Conservation (phyloP, 371 early-diverging fungal species). For the Syncephalastrum contaminatum region DNA sequence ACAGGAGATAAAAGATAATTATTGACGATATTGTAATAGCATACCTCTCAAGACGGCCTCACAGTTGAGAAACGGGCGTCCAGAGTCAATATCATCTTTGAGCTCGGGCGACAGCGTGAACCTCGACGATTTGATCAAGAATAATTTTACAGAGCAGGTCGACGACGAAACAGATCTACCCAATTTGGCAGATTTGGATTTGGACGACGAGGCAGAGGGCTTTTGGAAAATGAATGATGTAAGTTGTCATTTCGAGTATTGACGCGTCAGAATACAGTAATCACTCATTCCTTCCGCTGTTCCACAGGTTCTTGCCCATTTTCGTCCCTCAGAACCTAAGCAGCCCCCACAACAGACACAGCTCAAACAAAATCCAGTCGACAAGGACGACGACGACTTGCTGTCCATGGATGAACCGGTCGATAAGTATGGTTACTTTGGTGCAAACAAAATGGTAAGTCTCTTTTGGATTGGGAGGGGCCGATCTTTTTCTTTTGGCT, state of each 20-base stretch:
- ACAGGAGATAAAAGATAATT: too few species aligned
- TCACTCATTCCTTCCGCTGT: not conserved
- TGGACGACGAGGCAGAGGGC: conserved; percentile 47
- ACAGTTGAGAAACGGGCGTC: conserved; percentile 21
- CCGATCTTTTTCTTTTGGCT: too few species aligned
- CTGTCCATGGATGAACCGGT: not conserved
- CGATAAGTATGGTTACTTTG: not conserved
- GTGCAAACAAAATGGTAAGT: too few species aligned
- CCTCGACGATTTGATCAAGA: conserved; percentile 42
- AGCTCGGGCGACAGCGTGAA: conserved; percentile 45
- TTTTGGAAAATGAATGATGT: conserved; percentile 48
- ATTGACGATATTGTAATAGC: too few species aligned
- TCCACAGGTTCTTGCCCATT: conserved; percentile 1
- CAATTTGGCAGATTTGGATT: conserved; percentile 36
- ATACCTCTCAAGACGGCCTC: conserved; percentile 11
- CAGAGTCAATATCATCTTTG: conserved; percentile 36
- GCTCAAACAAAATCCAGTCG: conserved; percentile 8
- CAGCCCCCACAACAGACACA: not conserved
- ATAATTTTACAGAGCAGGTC: conserved; percentile 37
- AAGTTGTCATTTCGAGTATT: conserved; percentile 5
- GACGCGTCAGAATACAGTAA: not conserved
- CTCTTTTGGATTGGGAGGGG: too few species aligned
- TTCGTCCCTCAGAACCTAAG: conserved; percentile 1
- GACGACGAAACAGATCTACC: conserved; percentile 45
- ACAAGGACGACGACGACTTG: not conserved